Percentiles rank a stretch among this genome's conserved stretches.
phyloP scores from a whole-genome alignment of 2,329 filamentous ascomycete species.

The Thelonectria olida region DNA sequence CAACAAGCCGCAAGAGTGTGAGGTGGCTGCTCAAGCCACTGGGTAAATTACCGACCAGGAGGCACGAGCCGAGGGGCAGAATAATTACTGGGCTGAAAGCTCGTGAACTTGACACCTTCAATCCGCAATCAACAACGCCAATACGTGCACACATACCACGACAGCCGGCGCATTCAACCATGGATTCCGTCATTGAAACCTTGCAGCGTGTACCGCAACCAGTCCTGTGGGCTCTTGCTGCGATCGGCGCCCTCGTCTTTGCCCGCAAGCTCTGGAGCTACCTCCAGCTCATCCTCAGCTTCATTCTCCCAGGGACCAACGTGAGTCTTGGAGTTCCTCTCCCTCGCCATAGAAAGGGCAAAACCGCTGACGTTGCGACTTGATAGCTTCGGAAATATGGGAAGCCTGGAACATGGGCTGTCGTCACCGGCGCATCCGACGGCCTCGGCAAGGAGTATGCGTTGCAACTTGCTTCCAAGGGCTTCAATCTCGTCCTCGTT shows the following conservation, averaged over 20 bases:
- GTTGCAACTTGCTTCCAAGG: constrained; percentile 85
- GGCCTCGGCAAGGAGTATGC: constrained; percentile 98
- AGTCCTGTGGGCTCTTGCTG: constrained; percentile 51
- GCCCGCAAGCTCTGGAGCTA: constrained; percentile 66
- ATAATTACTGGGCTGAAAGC: not conserved
- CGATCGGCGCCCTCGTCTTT: constrained; percentile 68
- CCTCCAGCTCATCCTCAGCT: constrained; percentile 70
- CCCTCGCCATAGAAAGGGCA: not conserved
- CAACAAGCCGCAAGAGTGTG: constrained; percentile 40
- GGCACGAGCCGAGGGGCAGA: constrained; percentile 36
- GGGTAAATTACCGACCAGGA: constrained; percentile 3
- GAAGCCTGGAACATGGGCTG: constrained; percentile 90
- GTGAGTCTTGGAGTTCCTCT: constrained; percentile 51
- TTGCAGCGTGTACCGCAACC: constrained; percentile 29
- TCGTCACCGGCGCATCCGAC: constrained; percentile 95
- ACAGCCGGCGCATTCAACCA: constrained; percentile 20
- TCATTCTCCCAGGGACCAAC: constrained; percentile 71
- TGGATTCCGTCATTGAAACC: constrained; percentile 42
- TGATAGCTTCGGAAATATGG: constrained; percentile 86
- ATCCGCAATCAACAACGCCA: not conserved
- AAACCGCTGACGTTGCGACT: not conserved
- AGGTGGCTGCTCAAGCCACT: too few species aligned
- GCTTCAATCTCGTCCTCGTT: constrained; percentile 94
- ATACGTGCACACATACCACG: not conserved
- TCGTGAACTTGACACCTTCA: not conserved